Base-by-base conservation (phyloP, 257 asterid species). In the Solanum commersonii region DNA sequence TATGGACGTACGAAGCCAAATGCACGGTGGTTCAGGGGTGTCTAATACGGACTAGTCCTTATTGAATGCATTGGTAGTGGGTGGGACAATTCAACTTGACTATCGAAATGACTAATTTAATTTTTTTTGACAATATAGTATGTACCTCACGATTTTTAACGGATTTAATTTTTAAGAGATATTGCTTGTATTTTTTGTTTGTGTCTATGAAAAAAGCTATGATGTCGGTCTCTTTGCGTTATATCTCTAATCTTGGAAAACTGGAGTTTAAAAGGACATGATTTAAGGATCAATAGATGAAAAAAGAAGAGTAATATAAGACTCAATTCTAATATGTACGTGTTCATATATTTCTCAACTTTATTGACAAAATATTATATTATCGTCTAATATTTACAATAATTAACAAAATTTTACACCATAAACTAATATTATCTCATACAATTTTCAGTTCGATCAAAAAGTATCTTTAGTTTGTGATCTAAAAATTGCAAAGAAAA, bases 371-470 rank as follows among this genome's bases (percentile, higher is more conserved):
- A 65, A 65, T 2, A 65, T 11, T 65, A 25, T 25, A 65, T 25
- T 5, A 25, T 65, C 31, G 2, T 65, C 1, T 65, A 65, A 11
- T 25, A n/a, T 25, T 65, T 11, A 2, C 13, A 1, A 5, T 65
- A 65, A 5, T 15, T 11, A 10, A 65, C 1, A 25, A 65, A 10
- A 2, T 65, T 65, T 65, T 65, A 65, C 1, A 65, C 12, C 16
- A 10, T 0, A 4, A 1, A 1, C 25, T 60, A 23, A 9, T 23
- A 60, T 3, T n/a, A 10, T 63, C 0, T 23, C 1, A 2, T 0
- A 22, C 4, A 5, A 59, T 59, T 59, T 59, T 18, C n/a, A 22
- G 27, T 59, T 22, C 12, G 4, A 20, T 59, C 11, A 22, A 59
- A 59, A 59, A 59, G 0, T 5, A 52, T 52, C 63, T 52, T 49